These are phyloP conservation scores for Trichophyton equinum DNA, from an alignment of 2,329 filamentous ascomycete species.

Conservation along the genomic window DNA sequence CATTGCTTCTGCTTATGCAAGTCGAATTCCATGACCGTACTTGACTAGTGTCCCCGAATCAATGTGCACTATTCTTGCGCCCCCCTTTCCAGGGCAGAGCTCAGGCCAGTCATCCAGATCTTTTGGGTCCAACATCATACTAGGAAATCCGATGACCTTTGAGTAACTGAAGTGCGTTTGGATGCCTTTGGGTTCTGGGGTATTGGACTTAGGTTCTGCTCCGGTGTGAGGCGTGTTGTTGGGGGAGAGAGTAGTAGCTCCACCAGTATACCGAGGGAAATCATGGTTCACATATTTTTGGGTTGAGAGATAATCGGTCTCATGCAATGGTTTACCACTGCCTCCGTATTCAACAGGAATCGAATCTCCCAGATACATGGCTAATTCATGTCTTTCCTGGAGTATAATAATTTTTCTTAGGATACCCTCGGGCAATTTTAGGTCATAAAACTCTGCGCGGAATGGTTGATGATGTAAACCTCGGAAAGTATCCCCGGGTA, in stretches of 20 bases:
- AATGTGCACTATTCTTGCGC: slow-evolving; percentile 3
- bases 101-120: slow-evolving; percentile 2
- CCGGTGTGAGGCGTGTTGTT: not conserved
- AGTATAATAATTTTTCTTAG: not conserved
- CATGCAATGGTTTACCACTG: not conserved
- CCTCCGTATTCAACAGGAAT: slow-evolving; percentile 4
- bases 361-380: not conserved
- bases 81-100: not conserved
- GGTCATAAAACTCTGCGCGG: not conserved
- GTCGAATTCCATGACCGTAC: slow-evolving; percentile 5
- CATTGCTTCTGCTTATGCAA: slow-evolving; percentile 11
- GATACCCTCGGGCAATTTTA: not conserved
- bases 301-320: not conserved
- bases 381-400: not conserved
- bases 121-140: slow-evolving; percentile 6
- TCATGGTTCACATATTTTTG: not conserved
- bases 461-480: slow-evolving; percentile 3
- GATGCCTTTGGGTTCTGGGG: not conserved
- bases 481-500: slow-evolving; percentile 1
- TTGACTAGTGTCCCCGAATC: slow-evolving; percentile 6
- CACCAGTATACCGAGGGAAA: not conserved
- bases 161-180: slow-evolving; percentile 4
- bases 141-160: slow-evolving; percentile 3
- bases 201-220: not conserved
- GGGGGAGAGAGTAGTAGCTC: not conserved